Base-by-base conservation (phyloP, 2,329 filamentous ascomycete species). In the Phialophora tarda region DNA sequence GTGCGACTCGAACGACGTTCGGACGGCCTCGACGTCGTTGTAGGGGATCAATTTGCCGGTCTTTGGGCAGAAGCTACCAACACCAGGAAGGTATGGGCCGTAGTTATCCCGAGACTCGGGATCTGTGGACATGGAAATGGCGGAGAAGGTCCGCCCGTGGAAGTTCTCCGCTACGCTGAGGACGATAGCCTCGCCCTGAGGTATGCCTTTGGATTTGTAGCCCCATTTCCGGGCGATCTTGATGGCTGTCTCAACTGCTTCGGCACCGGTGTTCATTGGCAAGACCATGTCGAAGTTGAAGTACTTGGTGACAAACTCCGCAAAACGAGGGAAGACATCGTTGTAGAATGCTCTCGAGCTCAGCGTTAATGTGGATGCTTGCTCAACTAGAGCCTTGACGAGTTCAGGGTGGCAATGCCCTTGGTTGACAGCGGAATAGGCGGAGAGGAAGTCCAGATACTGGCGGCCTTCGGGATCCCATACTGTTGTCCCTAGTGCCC, bases 211-310 rank as follows among this genome's bases (percentile, higher is more conserved):
- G 77, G 91, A 88, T 82, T 97, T 97, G 85, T 97, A 97, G 4
- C 93, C 93, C 94, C 94, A 98, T 81, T 98, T 98, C 72, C 94
- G 86, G 66, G 94, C 94, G 80, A 98, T 89, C 85, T 98, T 98
- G 81, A 98, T 89, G 12, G 91, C 93, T 0, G 94, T 97, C 85
- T 98, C 94, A 41, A 97, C 93, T 8, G 94, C 94, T 81, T 98
- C 94, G 24, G 94, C 94, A 66, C 94, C 94, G 1, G 94, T 98
- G 83, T 97, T 97, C 93, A 98, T 97, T 71, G 94, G 94, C 78
- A 98, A 81, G 38, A 97, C 92, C 94, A 97, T 97, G 80, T 98
- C 94, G 78, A 96, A 98, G 69, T 92, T 93, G 78, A 97, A 97
- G 77, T 91, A 89, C 72, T 87, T 81, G 73, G 91, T 93, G 70